Evolutionary conservation across 2,329 filamentous ascomycete species (phyloP), one percentile per base, ranked within the genome.

Genomic region (Fusarium sp.): DNA sequence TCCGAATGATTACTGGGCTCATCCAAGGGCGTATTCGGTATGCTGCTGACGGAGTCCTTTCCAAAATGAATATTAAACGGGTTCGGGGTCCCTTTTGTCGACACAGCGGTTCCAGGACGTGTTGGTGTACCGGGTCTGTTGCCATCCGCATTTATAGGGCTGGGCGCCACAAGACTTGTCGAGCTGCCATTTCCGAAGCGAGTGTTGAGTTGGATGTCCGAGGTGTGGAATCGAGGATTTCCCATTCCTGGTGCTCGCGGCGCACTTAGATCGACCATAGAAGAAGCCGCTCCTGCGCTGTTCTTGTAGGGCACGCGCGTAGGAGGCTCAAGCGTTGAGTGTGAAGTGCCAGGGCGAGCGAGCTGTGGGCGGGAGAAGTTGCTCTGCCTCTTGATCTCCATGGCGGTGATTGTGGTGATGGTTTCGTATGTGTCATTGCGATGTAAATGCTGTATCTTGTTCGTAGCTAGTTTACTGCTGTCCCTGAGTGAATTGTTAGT

Each of bases 41-140:
- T 75, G 10, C 71, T 75, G 18, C 75, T 64, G 53, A 72, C 47
- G 49, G 72, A 53, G 72, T 77, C 62, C 72, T 81, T 69, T n/a
- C 74, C 71, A 63, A 84, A 84, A 61, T 85, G 82, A 32, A 84
- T 80, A 15, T 86, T 83, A n/a, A 87, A 78, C 0, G 85, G 83
- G 63, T 84, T 85, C 9, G 83, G 79, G 79, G 83, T 84, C 7
- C 80, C 78, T 46, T 77, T 80, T 25, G 75, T 79, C 7, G 79
- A 77, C 6, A 64, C 75, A 8, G 78, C 76, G 16, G 79, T 83
- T 16, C 75, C 80, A 15, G 79, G 82, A 60, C 79, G 61, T 24
- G 75, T 77, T 20, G 76, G 67, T 6, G 78, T 79, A 9, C 62
- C 59, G 8, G 77, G 72, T 34, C 66, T 63, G 9, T 56, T 72